Evolutionary conservation across 176 grass and related monocot species (phyloP).

Genomic region (Alloteropsis semialata): DNA sequence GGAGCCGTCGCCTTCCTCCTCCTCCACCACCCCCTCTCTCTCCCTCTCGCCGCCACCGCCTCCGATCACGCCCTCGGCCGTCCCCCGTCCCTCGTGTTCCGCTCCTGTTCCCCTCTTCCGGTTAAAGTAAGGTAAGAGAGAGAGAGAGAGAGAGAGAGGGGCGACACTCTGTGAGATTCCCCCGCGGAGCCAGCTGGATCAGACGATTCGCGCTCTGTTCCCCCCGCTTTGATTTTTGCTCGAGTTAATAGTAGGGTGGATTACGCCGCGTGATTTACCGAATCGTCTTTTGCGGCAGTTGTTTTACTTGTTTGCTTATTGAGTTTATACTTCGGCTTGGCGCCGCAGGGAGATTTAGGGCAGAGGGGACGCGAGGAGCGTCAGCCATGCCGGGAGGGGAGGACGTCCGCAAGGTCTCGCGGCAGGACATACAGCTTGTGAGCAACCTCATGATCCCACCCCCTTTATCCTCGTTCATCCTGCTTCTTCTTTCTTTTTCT

Average conservation of each 20-base stretch:
- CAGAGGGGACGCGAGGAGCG: conserved; percentile 14
- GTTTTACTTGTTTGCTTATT: neutral
- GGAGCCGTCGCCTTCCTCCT: conserved; percentile 20
- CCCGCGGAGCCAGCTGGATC: conserved; percentile 6
- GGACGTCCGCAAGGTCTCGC: conserved; percentile 83
- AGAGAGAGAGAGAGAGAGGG: neutral
- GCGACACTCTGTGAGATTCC: neutral
- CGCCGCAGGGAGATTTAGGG: conserved; percentile 22
- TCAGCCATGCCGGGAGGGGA: conserved; percentile 58
- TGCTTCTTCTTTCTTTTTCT: neutral
- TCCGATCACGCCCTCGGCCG: neutral
- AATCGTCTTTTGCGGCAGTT: neutral
- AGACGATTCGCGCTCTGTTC: neutral
- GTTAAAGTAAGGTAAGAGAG: conserved; percentile 16
- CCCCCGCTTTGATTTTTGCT: neutral
- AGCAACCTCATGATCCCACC: conserved; percentile 18
- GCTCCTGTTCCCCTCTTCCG: neutral
- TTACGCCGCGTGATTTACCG: neutral
- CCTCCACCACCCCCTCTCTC: neutral
- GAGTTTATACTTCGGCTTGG: neutral
- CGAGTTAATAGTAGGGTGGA: neutral
- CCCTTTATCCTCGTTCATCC: neutral
- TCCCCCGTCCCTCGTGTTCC: too few relatives aligned
- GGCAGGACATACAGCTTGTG: conserved; percentile 94
- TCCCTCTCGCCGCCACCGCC: neutral